Evolutionary conservation across 306 rosid species (phyloP).

Genomic region (Vicia villosa): DNA sequence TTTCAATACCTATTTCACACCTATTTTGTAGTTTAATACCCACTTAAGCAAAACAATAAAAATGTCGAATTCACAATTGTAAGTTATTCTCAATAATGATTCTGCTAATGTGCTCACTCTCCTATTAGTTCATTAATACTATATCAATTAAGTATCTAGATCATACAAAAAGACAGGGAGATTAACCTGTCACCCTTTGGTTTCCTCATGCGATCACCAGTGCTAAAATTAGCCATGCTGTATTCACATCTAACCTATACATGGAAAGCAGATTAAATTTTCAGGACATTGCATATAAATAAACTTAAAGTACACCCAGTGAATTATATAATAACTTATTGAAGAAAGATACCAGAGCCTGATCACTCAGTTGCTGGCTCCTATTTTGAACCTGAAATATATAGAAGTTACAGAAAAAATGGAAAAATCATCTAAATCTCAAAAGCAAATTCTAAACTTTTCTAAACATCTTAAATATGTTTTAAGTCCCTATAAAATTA

Average conservation of each 20-base stretch:
- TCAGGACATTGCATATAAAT: constrained; percentile 10
- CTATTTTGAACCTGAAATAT: constrained; percentile 72
- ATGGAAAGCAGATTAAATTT: constrained; percentile 13
- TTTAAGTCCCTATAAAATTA: no score
- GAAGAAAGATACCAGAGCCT: constrained; percentile 60
- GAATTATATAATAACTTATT: background rate
- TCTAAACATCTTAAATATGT: background rate
- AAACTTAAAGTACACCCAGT: background rate
- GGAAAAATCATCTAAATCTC: constrained; percentile 9
- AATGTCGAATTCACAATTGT: background rate
- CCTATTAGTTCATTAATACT: background rate
- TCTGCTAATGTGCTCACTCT: constrained; percentile 9
- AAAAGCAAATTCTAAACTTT: constrained; percentile 5
- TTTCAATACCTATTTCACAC: background rate
- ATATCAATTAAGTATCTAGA: constrained; percentile 16
- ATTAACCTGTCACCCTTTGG: constrained; percentile 86
- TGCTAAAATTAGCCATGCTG: constrained; percentile 92
- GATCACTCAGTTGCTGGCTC: constrained; percentile 69
- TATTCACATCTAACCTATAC: constrained; percentile 83
- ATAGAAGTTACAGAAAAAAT: background rate
- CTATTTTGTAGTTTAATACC: background rate
- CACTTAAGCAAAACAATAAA: background rate
- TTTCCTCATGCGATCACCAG: constrained; percentile 90
- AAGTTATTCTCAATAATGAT: background rate
- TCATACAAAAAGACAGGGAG: background rate